Conservation (phyloP, 352 stramenopile species). For the Phytophthora citrophthora region DNA sequence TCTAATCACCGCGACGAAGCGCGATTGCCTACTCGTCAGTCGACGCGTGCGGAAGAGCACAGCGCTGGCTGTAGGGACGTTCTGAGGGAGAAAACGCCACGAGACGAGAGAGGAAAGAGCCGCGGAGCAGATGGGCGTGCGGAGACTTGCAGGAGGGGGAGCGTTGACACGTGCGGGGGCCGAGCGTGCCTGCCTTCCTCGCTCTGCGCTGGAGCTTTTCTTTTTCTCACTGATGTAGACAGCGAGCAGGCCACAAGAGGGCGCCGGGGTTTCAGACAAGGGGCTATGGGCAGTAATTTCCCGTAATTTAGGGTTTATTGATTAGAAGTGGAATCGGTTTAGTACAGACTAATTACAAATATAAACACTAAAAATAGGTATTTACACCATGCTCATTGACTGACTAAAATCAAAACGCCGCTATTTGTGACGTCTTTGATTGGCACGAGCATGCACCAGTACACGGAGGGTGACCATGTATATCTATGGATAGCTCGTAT, state of each 20-base stretch:
- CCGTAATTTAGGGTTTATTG: not conserved
- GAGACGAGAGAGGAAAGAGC: conserved; percentile 20
- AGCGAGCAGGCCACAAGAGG: conserved; percentile 30
- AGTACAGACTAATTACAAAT: not conserved
- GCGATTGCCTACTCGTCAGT: not conserved
- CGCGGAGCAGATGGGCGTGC: conserved; percentile 6
- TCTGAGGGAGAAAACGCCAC: conserved; percentile 10
- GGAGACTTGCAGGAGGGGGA: conserved; percentile 13
- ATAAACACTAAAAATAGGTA: not conserved
- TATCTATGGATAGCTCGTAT: no score
- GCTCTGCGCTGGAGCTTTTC: conserved; percentile 42
- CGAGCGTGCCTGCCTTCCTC: conserved; percentile 29
- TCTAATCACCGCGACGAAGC: conserved; percentile 7
- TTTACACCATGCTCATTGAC: no score
- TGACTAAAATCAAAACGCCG: no score
- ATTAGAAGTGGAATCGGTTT: not conserved
- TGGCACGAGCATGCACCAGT: no score
- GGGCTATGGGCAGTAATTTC: not conserved
- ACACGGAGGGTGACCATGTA: no score
- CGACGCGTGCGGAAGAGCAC: conserved; percentile 16
- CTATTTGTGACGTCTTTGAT: no score
- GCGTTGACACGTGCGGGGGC: conserved; percentile 21
- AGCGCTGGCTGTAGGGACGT: conserved; percentile 11
- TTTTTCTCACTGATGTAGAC: conserved; percentile 44
- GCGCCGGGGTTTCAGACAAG: conserved; percentile 24